Percentiles rank a stretch among this genome's conserved stretches.
Conservation (phyloP, 2,329 filamentous ascomycete genomes). For the Colletotrichum sp. region DNA sequence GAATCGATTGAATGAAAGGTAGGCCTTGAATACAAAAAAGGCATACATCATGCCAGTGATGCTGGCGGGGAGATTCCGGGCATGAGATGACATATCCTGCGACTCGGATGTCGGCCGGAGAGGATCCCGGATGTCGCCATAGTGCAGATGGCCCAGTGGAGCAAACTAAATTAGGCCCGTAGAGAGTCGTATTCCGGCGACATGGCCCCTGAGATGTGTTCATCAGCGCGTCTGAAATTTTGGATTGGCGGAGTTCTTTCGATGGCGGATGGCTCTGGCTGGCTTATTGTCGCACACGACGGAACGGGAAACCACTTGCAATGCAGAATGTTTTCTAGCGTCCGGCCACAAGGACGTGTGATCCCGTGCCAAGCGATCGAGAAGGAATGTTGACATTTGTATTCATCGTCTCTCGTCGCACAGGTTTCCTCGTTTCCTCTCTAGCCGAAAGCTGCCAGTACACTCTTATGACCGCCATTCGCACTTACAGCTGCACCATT, state of each 20-base stretch:
- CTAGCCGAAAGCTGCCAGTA: neutral
- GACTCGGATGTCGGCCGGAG: conserved; percentile 1
- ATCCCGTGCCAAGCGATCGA: neutral
- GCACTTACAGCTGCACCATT: conserved; percentile 1
- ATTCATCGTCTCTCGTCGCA: neutral
- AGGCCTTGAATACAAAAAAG: neutral
- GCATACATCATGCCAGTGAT: neutral
- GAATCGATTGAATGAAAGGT: neutral
- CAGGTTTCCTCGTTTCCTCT: neutral
- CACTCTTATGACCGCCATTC: neutral
- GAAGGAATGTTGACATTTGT: neutral
- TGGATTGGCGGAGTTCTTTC: neutral
- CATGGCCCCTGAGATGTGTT: neutral
- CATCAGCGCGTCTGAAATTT: neutral
- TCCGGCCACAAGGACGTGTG: neutral
- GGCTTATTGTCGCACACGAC: neutral
- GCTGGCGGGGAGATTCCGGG: neutral
- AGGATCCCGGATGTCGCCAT: conserved; percentile 1
- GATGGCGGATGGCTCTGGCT: neutral
- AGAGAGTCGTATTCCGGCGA: neutral
- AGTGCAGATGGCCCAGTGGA: neutral
- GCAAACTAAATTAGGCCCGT: neutral
- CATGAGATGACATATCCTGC: neutral
- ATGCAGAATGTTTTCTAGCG: neutral
- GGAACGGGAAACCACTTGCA: neutral